Evolutionary conservation across 306 rosid species (phyloP), one percentile per base, ranked within the genome.

Genomic region (Inga leiocalycina): DNA sequence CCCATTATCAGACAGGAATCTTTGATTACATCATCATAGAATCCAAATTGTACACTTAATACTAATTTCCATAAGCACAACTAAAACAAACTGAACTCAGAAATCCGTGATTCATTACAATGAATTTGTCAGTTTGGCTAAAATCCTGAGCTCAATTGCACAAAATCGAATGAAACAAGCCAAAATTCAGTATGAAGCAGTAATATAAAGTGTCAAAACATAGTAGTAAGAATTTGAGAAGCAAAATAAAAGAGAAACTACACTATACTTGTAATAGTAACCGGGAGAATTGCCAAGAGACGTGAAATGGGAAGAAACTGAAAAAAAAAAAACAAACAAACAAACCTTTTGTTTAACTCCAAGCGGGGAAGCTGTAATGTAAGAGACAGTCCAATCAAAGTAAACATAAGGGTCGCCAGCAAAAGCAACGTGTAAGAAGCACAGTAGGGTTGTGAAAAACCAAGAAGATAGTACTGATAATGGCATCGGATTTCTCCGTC

Each of bases 301-400:
- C 4, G 35, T 13, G 39, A 46, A 41, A 70, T 57, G 66, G 48
- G n/a, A 41, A n/a, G 32, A 22, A 24, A 61, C 3, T 59, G 43
- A 44, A 4, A 52, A 13, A 32, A 30, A 48, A 83, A 57, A 39
- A 30, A 32, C 30, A 45, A 80, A 32, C 30, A 45, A 80, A 27
- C 0, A 24, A 85, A 94, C 98, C 97, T 89, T 84, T 62, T 95
- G 97, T 77, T 92, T 89, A 11, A 85, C 74, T 67, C 98, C 98
- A 69, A 95, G 95, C 0, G 98, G 97, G 69, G 93, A 85, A 10
- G 91, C 87, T 7, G 89, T 76, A 80, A 85, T 74, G 89, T 93
- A 95, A 4, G 98, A 90, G 74, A 90, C 92, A 66, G 94, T 82
- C 98, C 98, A 95, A 74, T 95, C 97, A 79, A 66, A 91, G 92